Evolutionary conservation across 805 yeast genomes (phyloP).

Genomic region (Myxozyma vanderwaltii): DNA sequence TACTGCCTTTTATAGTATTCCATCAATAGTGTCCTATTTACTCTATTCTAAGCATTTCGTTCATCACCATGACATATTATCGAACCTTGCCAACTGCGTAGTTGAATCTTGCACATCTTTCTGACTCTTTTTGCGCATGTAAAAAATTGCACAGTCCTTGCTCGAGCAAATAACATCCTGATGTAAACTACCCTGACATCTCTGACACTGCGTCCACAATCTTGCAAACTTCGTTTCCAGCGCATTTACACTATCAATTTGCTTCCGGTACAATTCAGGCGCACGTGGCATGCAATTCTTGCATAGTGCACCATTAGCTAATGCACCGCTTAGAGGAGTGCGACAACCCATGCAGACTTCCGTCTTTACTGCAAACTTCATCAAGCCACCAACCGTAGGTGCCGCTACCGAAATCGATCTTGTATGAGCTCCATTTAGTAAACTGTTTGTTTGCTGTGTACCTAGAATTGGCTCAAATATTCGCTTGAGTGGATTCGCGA

Average conservation of each 20-base stretch:
- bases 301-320: conserved; percentile 75
- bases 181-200: conserved; percentile 94
- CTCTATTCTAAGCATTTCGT: too few relatives aligned
- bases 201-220: conserved; percentile 97
- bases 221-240: conserved; percentile 81
- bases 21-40: not conserved
- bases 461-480: conserved; percentile 96
- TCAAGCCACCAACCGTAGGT: conserved; percentile 80
- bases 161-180: conserved; percentile 95
- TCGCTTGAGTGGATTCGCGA: conserved; percentile 87
- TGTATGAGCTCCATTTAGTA: conserved; percentile 77
- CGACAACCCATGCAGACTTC: conserved; percentile 88
- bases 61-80: conserved; percentile 41
- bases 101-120: conserved; percentile 65
- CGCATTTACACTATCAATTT: conserved; percentile 74
- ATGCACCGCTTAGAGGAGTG: conserved; percentile 61
- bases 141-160: conserved; percentile 95
- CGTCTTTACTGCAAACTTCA: conserved; percentile 88
- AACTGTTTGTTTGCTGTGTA: conserved; percentile 73
- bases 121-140: conserved; percentile 89
- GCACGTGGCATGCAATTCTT: conserved; percentile 71
- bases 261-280: conserved; percentile 78
- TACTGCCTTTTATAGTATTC: not conserved
- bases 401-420: conserved; percentile 68
- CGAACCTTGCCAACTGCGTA: conserved; percentile 66